Conservation (phyloP, 441 rosid species). For the Arabidopsis lyrata region DNA sequence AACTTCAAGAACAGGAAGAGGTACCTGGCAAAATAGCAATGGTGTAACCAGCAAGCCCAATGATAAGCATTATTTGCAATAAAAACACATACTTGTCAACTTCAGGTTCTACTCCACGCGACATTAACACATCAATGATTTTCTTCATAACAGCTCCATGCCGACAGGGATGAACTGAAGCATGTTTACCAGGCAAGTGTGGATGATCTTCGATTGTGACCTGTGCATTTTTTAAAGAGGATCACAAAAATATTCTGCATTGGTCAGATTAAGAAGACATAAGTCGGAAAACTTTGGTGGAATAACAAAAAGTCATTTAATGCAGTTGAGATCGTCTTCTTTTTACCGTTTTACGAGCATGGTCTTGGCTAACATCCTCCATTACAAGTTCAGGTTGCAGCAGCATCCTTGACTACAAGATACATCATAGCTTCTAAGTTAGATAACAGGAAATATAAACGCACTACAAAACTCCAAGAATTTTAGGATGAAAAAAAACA, state of each 20-base stretch:
- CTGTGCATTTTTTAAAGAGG: conserved; percentile 47
- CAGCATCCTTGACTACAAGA: conserved; percentile 81
- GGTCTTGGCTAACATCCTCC: conserved; percentile 97
- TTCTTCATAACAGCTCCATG: conserved; percentile 99
- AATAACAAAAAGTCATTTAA: background rate
- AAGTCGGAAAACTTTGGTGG: background rate
- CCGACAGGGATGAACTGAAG: conserved; percentile 96
- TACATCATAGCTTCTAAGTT: conserved; percentile 30
- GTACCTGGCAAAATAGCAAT: conserved; percentile 58
- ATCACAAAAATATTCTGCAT: conserved; percentile 3
- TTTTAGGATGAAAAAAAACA: background rate
- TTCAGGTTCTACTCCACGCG: conserved; percentile 97
- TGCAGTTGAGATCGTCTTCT: conserved; percentile 7
- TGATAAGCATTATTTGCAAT: conserved; percentile 10
- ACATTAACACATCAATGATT: conserved; percentile 91
- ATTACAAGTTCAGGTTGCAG: conserved; percentile 87
- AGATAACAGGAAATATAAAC: conserved; percentile 14
- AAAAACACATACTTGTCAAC: conserved; percentile 74
- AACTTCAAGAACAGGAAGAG: conserved; percentile 94
- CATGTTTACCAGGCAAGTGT: conserved; percentile 95
- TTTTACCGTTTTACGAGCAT: conserved; percentile 86
- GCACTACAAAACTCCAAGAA: background rate
- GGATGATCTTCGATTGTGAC: conserved; percentile 99
- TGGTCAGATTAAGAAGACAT: conserved; percentile 16
- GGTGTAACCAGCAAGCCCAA: conserved; percentile 14